Evolutionary conservation across 2,329 filamentous ascomycete species (phyloP).

Genomic region (Aspergillus flavus): DNA sequence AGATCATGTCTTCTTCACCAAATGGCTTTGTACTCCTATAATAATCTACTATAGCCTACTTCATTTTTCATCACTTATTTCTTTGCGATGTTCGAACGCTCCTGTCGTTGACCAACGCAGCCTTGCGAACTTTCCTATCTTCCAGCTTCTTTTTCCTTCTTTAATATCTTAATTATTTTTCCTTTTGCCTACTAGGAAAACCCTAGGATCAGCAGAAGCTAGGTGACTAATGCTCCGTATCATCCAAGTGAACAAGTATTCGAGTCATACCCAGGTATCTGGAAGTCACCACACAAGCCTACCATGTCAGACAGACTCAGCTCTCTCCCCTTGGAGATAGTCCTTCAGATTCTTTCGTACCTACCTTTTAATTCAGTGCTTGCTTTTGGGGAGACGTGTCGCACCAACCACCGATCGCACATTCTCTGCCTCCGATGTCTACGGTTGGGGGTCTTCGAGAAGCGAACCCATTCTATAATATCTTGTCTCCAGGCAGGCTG

Average conservation of each 20-base stretch:
- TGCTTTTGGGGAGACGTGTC: conserved; percentile 35
- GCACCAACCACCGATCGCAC: conserved; percentile 30
- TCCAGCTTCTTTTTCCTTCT: neutral
- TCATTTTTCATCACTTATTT: neutral
- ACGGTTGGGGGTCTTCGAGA: conserved; percentile 37
- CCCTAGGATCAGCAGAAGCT: neutral
- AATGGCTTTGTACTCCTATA: neutral
- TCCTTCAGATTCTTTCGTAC: conserved; percentile 34
- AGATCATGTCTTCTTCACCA: neutral
- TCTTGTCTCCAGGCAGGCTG: conserved; percentile 33
- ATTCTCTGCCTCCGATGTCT: conserved; percentile 31
- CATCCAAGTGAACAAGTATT: neutral
- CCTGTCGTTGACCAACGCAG: neutral
- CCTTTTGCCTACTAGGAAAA: neutral
- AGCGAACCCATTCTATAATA: conserved; percentile 34
- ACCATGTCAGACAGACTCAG: conserved; percentile 24
- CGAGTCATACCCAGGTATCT: neutral
- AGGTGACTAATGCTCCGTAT: neutral
- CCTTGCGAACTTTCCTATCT: neutral
- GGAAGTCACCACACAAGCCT: neutral
- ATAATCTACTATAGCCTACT: neutral
- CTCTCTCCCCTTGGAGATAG: conserved; percentile 34
- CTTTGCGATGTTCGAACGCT: neutral
- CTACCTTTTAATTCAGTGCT: conserved; percentile 33
- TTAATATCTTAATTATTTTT: too few relatives aligned